These are phyloP conservation scores for Scopulariopsis brevicaulis DNA, from an alignment of 2,329 filamentous ascomycete species.

Conservation along the genomic window DNA sequence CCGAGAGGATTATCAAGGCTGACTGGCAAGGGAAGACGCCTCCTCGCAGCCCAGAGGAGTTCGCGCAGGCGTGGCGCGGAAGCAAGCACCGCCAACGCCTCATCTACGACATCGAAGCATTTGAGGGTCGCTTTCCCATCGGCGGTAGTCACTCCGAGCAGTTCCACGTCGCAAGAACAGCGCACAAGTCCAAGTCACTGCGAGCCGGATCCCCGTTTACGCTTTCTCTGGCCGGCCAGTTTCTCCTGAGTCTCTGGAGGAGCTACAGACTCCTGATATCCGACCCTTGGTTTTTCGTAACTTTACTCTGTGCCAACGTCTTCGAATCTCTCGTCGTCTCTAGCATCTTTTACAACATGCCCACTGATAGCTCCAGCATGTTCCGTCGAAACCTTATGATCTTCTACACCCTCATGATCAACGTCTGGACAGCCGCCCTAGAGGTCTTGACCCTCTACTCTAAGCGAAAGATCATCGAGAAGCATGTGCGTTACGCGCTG, in stretches of 20 bases:
- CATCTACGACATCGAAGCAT: slow-evolving; percentile 16
- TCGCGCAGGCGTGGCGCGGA: slow-evolving; percentile 21
- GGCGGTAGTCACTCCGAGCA: slow-evolving; percentile 12
- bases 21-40: slow-evolving; percentile 22
- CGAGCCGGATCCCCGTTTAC: slow-evolving; percentile 35
- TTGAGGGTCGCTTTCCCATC: slow-evolving; percentile 11
- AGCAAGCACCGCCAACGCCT: slow-evolving; percentile 15
- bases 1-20: slow-evolving; percentile 19
- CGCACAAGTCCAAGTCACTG: slow-evolving; percentile 19
- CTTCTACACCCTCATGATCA: slow-evolving; percentile 43
- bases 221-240: slow-evolving; percentile 32
- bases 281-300: slow-evolving; percentile 17
- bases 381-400: slow-evolving; percentile 32
- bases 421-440: slow-evolving; percentile 28
- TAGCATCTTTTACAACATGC: slow-evolving; percentile 35
- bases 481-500: slow-evolving; percentile 25
- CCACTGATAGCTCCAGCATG: slow-evolving; percentile 29
- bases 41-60: slow-evolving; percentile 22
- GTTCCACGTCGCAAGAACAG: slow-evolving; percentile 15
- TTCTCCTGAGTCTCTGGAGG: slow-evolving; percentile 29
- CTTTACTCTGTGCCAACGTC: slow-evolving; percentile 28
- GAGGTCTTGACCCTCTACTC: slow-evolving; percentile 26
- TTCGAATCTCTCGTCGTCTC: slow-evolving; percentile 39
- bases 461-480: slow-evolving; percentile 24
- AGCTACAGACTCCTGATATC: slow-evolving; percentile 5